Conservation (phyloP, 192 early-diverging fungal species). For the Backusella mclennaniae region DNA sequence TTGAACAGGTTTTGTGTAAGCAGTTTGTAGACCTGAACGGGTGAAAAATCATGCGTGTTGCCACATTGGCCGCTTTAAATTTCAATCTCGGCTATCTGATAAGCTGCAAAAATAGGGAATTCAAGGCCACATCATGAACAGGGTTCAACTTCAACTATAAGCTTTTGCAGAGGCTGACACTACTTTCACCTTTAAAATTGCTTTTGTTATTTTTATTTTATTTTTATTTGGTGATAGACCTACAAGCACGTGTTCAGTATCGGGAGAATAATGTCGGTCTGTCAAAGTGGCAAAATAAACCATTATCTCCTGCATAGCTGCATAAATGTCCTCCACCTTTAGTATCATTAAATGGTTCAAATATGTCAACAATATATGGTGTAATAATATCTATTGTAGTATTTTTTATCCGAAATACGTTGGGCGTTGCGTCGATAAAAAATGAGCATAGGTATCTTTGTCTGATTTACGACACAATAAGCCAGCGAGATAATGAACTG, state of each 20-base stretch:
- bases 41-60: constrained; percentile 19
- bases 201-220: constrained; percentile 48
- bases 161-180: constrained; percentile 62
- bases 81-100: constrained; percentile 48
- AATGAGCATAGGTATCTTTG: constrained; percentile 47
- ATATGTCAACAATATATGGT: constrained; percentile 12
- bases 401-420: constrained; percentile 25
- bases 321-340: constrained; percentile 13
- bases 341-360: constrained; percentile 39
- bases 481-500: constrained; percentile 71
- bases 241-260: constrained; percentile 69
- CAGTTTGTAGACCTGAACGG: constrained; percentile 18
- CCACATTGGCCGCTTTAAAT: constrained; percentile 49
- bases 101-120: constrained; percentile 76
- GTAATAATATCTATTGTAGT: constrained; percentile 31
- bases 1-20: neutral
- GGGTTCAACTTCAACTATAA: constrained; percentile 62
- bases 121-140: constrained; percentile 57
- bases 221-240: neutral
- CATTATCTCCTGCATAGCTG: constrained; percentile 49
- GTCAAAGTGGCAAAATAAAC: constrained; percentile 50
- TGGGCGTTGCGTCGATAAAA: constrained; percentile 31
- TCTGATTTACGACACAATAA: constrained; percentile 61
- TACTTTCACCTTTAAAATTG: constrained; percentile 63
- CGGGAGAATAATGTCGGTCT: constrained; percentile 51